Conservation (phyloP, 306 rosid genomes). For the Lablab purpureus region DNA sequence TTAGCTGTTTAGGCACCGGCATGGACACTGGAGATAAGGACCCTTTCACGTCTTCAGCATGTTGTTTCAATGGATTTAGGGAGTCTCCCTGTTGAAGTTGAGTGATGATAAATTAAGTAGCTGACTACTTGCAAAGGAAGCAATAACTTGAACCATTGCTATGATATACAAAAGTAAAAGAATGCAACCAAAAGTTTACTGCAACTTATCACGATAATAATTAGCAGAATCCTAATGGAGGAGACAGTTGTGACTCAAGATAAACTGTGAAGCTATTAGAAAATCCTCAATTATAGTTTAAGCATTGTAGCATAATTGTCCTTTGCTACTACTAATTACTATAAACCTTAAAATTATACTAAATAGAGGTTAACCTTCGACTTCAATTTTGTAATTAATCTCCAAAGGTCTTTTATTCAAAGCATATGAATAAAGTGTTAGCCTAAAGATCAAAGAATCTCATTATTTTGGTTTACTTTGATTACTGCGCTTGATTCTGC, state of each 20-base stretch:
- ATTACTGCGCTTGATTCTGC: not conserved
- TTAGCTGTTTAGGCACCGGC: conserved; percentile 90
- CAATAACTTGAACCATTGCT: not conserved
- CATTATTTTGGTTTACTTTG: conserved; percentile 5
- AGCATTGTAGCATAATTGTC: not conserved
- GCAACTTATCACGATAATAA: conserved; percentile 12
- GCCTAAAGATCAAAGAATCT: conserved; percentile 29
- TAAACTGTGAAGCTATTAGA: conserved; percentile 19
- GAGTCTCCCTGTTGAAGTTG: conserved; percentile 66
- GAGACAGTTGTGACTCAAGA: conserved; percentile 10
- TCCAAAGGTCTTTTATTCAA: conserved; percentile 12
- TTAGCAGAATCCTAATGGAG: conserved; percentile 18
- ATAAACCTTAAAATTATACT: not conserved
- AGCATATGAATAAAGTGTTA: conserved; percentile 1
- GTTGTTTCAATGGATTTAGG: conserved; percentile 70
- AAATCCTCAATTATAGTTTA: conserved; percentile 14
- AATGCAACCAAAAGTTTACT: conserved; percentile 22
- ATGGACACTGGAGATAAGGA: conserved; percentile 78
- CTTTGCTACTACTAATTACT: conserved; percentile 14
- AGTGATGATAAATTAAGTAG: conserved; percentile 46
- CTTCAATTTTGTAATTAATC: conserved; percentile 9
- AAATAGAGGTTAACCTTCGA: conserved; percentile 17
- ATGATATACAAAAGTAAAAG: conserved; percentile 13
- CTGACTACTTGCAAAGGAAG: conserved; percentile 31
- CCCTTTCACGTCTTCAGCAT: conserved; percentile 72